phyloP scores from a whole-genome alignment of 768 basidiomycete species.

The Lactarius sp. region DNA sequence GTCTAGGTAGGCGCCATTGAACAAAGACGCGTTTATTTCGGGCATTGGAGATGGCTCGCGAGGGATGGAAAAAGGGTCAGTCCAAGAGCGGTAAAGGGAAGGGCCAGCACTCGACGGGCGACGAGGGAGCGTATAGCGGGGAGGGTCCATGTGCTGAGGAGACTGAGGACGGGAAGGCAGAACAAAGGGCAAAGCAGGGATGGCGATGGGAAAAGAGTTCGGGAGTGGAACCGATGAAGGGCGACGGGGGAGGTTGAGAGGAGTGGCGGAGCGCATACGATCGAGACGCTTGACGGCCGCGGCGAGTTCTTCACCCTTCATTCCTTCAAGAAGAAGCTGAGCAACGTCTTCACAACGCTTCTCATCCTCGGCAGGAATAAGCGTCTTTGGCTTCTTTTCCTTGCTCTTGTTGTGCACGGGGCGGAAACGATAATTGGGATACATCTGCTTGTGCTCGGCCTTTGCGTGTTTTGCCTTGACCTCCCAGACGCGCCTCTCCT shows the following conservation, averaged over 20 bases:
- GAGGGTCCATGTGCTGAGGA: conserved; percentile 9
- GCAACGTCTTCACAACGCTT: conserved; percentile 26
- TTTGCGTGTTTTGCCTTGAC: conserved; percentile 66
- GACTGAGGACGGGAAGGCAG: conserved; percentile 19
- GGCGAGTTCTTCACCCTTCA: conserved; percentile 27
- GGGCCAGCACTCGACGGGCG: conserved; percentile 25
- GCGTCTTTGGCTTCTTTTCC: conserved; percentile 31
- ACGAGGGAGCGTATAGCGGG: conserved; percentile 23
- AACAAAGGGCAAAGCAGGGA: conserved; percentile 22
- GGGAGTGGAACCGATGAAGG: conserved; percentile 26
- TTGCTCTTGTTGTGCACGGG: conserved; percentile 46
- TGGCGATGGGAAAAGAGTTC: conserved; percentile 19
- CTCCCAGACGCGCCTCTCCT: conserved; percentile 73
- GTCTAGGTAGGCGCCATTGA: conserved; percentile 20
- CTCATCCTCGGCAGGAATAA: conserved; percentile 23
- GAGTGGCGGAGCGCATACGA: conserved; percentile 22
- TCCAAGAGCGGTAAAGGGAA: conserved; percentile 20
- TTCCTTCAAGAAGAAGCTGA: conserved; percentile 25
- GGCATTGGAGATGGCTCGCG: conserved; percentile 23
- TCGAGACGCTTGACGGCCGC: conserved; percentile 26
- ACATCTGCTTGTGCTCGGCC: conserved; percentile 61
- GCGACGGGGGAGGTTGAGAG: conserved; percentile 21
- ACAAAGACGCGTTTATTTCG: conserved; percentile 22
- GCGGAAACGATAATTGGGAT: conserved; percentile 57
- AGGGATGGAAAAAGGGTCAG: conserved; percentile 16